Base-by-base conservation (phyloP, 768 basidiomycete species). In the Xerocomellus dryophilus region DNA sequence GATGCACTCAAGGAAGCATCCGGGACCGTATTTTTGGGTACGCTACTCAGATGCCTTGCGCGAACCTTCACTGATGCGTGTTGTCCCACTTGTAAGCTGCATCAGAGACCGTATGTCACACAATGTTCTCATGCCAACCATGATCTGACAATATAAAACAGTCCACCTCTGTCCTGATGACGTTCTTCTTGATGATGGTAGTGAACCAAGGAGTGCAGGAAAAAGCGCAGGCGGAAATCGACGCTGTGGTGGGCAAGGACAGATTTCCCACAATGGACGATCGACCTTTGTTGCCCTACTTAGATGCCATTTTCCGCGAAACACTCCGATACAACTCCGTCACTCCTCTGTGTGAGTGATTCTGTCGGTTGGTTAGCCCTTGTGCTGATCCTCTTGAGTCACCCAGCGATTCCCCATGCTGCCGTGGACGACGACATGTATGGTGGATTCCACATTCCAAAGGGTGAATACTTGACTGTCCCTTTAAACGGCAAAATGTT, bases 391-490 rank as follows among this genome's bases (percentile, higher is more conserved):
- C 1, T 3, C 1, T 4, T 32, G 9, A 10, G n/a, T 25, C 29
- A 15, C 8, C 1, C 7, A 63, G 69, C 59, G 5, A 8, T 72
- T 9, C 65, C 71, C 1, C 73, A 70, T 52, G 47, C 54, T 8
- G 18, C 62, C 2, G 72, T 74, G 0, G 54, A 72, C 21, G 75
- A 77, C 31, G 76, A 78, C 34, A 49, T 69, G 7, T 78, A 78
- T 51, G 60, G 32, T 5, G 32, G 32, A 34, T 34, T 34, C 32
- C 32, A 14, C 14, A 34, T 34, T 34, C 32, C 32, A 34, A 34
- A 34, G 32, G 32, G 32, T 34, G 12, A 34, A 5, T 34, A 14
- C 6, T 14, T 4, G 1, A 3, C 25, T 4, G 2, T 25, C 12
- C 12, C 11, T 7, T 39, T 2, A 10, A 21, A 12, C 5, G 18